phyloP scores from a whole-genome alignment of 2,329 filamentous ascomycete genomes.

The Fusarium brevicatenulatum region DNA sequence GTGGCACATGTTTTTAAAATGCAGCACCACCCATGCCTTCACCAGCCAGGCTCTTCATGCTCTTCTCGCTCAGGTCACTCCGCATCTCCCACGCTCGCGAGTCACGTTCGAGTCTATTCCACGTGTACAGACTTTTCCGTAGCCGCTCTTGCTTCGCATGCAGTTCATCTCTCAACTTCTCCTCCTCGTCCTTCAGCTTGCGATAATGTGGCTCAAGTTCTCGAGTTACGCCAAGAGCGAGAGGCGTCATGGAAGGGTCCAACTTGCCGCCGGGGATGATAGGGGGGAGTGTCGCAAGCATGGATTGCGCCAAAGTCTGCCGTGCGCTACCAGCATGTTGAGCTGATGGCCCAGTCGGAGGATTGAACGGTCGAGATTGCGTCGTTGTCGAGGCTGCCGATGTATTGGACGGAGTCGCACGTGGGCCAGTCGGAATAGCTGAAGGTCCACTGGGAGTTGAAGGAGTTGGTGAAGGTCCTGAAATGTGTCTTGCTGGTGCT shows the following conservation, averaged over 20 bases:
- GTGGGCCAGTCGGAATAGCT: slow-evolving; percentile 61
- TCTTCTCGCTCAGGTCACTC: slow-evolving; percentile 66
- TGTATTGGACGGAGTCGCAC: slow-evolving; percentile 48
- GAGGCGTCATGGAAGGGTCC: slow-evolving; percentile 57
- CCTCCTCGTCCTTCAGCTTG: slow-evolving; percentile 67
- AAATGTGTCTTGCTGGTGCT: slow-evolving; percentile 47
- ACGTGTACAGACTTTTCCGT: slow-evolving; percentile 62
- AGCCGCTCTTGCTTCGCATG: slow-evolving; percentile 64
- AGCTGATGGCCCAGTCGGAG: slow-evolving; percentile 65
- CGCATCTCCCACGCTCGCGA: slow-evolving; percentile 64
- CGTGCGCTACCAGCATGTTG: slow-evolving; percentile 51
- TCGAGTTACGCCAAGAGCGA: slow-evolving; percentile 59
- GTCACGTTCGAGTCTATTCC: slow-evolving; percentile 66
- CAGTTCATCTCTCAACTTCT: slow-evolving; percentile 64
- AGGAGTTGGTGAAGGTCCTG: slow-evolving; percentile 52
- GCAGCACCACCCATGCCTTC: slow-evolving; percentile 66
- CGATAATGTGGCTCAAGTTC: slow-evolving; percentile 65
- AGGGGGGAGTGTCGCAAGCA: slow-evolving; percentile 62
- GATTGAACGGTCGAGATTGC: slow-evolving; percentile 63
- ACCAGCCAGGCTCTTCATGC: slow-evolving; percentile 65
- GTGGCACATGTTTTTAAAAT: slow-evolving; percentile 52
- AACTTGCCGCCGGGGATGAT: slow-evolving; percentile 65
- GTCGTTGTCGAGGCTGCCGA: slow-evolving; percentile 53
- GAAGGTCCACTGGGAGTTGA: slow-evolving; percentile 54
- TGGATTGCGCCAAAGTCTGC: slow-evolving; percentile 62